Base-by-base conservation (phyloP, 2,329 filamentous ascomycete genomes). In the Colletotrichum sp. region DNA sequence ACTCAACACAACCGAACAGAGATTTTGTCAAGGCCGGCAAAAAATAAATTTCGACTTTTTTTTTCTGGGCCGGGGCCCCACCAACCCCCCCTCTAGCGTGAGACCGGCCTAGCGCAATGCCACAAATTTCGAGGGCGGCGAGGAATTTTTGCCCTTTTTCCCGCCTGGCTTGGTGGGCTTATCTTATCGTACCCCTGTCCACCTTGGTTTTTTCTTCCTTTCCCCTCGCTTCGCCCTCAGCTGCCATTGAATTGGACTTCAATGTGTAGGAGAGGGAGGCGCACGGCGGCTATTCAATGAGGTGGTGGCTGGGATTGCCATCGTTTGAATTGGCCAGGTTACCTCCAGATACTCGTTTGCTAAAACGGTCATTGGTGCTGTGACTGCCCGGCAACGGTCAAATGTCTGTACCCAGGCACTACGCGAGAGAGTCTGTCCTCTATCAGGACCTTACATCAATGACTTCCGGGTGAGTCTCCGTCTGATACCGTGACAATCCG, bases 41-140 rank as follows among this genome's bases (percentile, higher is more conserved):
- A 76, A 77, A 75, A 72, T 68, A 49, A 75, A 77, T 76, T 78
- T 78, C 76, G 76, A 76, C 76, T 77, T 78, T 78, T 78, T 60
- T 78, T 76, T 77, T 70, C 60, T 65, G 72, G 75, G 72, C 44
- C 62, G 57, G 65, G 36, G 72, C 59, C 72, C 75, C 75, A 72
- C 75, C 70, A 71, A 72, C 72, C 66, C 65, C 75, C 72, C 65
- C 66, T 75, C 71, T 55, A 70, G 67, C 64, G 70, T 73, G 44
- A 68, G 74, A 68, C 74, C 34, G 44, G 64, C 28, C 60, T 69
- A 65, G 63, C 55, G 57, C 64, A 64, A 72, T 76, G 70, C 74
- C 70, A 76, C 74, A 76, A 76, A 71, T 72, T 73, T 64, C 55
- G 39, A 62, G 62, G 24, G 68, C 72, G 72, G 72, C 72, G 67